Base-by-base conservation (phyloP, 495 filamentous ascomycete species). In the Penicillium nucicola region DNA sequence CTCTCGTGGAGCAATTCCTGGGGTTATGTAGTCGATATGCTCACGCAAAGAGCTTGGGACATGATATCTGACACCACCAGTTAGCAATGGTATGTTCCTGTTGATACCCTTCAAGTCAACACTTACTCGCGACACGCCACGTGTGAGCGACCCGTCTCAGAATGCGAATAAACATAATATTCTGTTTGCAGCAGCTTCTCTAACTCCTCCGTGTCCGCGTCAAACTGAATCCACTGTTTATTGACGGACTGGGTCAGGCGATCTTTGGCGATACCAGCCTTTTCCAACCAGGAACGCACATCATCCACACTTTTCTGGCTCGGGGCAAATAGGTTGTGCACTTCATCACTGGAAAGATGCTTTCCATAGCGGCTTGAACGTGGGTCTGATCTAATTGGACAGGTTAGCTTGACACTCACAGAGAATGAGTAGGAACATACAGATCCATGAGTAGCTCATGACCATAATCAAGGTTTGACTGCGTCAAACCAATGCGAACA, bases 11-110 rank as follows among this genome's bases (percentile, higher is more conserved):
- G 60, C 48, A 13, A 76, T 61, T 34, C 70, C 72, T 2, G 80
- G 79, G 1, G 76, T 83, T 46, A 83, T 79, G 56, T 79, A 83
- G 58, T 84, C 81, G 31, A 84, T 65, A 45, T 84, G 74, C 31
- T 69, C 66, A 30, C 66, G 63, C 15, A 83, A 55, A 18, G 76
- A 64, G 19, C 65, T 63, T 1, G 81, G 81, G 2, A 84, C 64
- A 45, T 77, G 73, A 45, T 84, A 84, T 33, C 59, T 68, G 9
- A 18, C 9, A 18, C 15, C 4, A 19, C 14, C 2, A 22, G 30
- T 62, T 35, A 64, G 45, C 25, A 9, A 14, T 14, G 10, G 10
- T 6, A 43, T 2, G 12, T 9, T 0, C 14, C 8, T 15, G 19
- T 6, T 41, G n/a, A n/a, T n/a, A n/a, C n/a, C n/a, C n/a, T n/a